phyloP scores from a whole-genome alignment of 2,329 filamentous ascomycete genomes.

The Berkeleyomyces basicola region DNA sequence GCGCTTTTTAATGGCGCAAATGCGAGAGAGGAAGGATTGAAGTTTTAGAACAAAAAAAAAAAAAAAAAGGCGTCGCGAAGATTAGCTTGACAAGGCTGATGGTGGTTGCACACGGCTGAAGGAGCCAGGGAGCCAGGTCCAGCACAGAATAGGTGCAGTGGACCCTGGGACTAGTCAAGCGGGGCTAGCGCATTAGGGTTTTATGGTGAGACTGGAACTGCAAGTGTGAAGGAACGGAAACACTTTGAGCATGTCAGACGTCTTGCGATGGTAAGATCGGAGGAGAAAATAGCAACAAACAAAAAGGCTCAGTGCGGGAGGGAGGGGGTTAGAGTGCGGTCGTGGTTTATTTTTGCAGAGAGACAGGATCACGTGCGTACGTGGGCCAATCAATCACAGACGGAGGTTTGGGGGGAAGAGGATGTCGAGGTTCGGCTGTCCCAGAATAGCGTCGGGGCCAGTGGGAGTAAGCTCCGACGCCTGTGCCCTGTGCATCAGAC shows the following conservation, averaged over 20 bases:
- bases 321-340: no score
- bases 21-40: neutral
- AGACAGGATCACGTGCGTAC: no score
- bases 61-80: neutral
- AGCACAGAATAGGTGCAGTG: neutral
- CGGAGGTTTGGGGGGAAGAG: no score
- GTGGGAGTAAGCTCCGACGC: neutral
- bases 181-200: neutral
- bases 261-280: neutral
- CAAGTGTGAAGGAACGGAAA: neutral
- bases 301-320: neutral
- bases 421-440: no score
- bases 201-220: neutral
- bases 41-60: neutral
- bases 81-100: neutral
- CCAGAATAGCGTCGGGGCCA: no score
- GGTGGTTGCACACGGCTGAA: neutral
- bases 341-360: no score
- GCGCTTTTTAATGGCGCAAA: neutral
- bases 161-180: neutral
- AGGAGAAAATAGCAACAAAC: neutral
- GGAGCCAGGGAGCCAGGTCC: neutral
- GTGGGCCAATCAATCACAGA: no score
- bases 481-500: neutral
- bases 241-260: neutral